Evolutionary conservation across 208 protist genomes (phyloP).

Genomic region (Trypanosoma boissoni): DNA sequence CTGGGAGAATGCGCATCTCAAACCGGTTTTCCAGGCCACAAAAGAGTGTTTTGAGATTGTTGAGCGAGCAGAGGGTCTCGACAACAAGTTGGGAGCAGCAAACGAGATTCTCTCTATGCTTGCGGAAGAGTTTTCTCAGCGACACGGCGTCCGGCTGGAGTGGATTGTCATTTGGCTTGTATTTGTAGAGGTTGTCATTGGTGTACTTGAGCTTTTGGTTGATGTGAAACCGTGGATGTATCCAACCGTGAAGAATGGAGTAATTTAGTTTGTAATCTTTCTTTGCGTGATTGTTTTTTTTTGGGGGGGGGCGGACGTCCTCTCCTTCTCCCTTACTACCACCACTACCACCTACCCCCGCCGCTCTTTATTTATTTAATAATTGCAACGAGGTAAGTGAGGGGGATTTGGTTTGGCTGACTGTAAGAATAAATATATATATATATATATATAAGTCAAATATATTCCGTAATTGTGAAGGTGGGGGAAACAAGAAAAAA

Average conservation of each 20-base stretch:
- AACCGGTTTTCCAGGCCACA: slow-evolving; percentile 73
- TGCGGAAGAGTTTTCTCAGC: slow-evolving; percentile 74
- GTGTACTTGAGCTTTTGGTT: slow-evolving; percentile 58
- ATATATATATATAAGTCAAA: neutral
- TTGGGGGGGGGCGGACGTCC: too few species aligned
- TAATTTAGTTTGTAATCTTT: neutral
- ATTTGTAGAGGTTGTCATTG: slow-evolving; percentile 79
- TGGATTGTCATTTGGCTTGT: slow-evolving; percentile 88
- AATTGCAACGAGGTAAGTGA: too few species aligned
- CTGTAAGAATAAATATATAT: neutral
- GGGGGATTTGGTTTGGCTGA: neutral
- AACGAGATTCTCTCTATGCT: slow-evolving; percentile 81
- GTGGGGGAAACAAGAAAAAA: neutral
- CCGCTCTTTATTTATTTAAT: too few species aligned
- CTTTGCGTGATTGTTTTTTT: neutral
- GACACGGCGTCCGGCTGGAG: slow-evolving; percentile 67
- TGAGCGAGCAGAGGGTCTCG: slow-evolving; percentile 63
- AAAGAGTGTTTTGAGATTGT: slow-evolving; percentile 71
- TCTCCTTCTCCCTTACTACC: too few species aligned
- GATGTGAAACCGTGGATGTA: slow-evolving; percentile 58
- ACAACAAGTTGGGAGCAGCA: slow-evolving; percentile 71
- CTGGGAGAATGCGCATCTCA: slow-evolving; percentile 80
- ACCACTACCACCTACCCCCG: too few species aligned
- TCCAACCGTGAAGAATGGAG: neutral
- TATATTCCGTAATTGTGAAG: neutral